A percentile compares a stretch with the other conserved stretches of the same genome.
phyloP scores from a whole-genome alignment of 2,329 filamentous ascomycete genomes.

The Lizonia empirigonia region DNA sequence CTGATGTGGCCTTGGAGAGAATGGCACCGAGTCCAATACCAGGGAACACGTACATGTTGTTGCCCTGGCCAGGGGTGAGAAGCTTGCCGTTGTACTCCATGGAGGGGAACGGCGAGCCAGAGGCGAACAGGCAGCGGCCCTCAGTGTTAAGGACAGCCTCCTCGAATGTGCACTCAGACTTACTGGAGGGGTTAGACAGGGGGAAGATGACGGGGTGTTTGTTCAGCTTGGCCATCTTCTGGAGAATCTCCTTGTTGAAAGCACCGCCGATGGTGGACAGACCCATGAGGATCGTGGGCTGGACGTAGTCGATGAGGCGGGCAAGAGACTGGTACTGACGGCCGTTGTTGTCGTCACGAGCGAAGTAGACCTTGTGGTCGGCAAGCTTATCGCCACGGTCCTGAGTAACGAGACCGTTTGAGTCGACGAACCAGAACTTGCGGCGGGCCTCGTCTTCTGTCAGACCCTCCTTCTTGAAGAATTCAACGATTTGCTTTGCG shows the following conservation, averaged over 20 bases:
- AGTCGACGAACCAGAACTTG: constrained; percentile 98
- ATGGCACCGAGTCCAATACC: constrained; percentile 94
- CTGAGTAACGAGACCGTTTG: constrained; percentile 89
- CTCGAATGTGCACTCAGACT: constrained; percentile 97
- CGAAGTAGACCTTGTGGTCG: constrained; percentile 79
- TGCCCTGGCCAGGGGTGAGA: constrained; percentile 63
- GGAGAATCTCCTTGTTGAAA: constrained; percentile 86
- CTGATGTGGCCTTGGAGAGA: constrained; percentile 80
- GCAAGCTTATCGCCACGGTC: constrained; percentile 94
- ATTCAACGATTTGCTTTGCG: constrained; percentile 96
- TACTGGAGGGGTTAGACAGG: constrained; percentile 92
- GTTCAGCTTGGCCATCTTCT: constrained; percentile 64
- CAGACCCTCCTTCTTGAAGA: constrained; percentile 90
- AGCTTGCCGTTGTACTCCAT: constrained; percentile 57
- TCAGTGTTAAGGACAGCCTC: constrained; percentile 90
- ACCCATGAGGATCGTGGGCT: constrained; percentile 92
- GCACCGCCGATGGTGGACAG: constrained; percentile 92
- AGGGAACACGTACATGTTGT: constrained; percentile 94
- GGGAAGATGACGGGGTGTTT: constrained; percentile 81
- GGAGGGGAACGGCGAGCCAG: constrained; percentile 86
- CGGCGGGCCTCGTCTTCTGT: constrained; percentile 83
- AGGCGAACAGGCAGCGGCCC: constrained; percentile 90
- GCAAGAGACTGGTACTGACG: constrained; percentile 77
- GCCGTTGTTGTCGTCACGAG: constrained; percentile 68
- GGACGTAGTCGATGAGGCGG: constrained; percentile 91